A percentile compares a stretch with the other conserved stretches of the same genome.
Conservation (phyloP, 106 monocot species). For the Alisma plantagoaquatica region DNA sequence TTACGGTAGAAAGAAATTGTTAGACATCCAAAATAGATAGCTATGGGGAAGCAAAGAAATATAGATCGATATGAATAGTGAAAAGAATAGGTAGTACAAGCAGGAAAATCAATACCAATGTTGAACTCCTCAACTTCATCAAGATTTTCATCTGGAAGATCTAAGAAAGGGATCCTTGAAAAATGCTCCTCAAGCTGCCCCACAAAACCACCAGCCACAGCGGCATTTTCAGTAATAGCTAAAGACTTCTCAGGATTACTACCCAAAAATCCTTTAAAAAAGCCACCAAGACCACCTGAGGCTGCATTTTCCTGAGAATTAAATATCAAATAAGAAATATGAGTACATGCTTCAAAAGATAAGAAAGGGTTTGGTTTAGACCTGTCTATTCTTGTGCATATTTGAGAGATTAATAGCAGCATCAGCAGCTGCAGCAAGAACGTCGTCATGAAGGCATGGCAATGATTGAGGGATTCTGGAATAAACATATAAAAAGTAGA, state of each 20-base stretch:
- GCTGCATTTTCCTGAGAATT: constrained; percentile 25
- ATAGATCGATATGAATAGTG: not conserved
- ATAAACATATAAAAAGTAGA: constrained; percentile 1
- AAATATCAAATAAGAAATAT: not conserved
- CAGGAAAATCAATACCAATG: constrained; percentile 41
- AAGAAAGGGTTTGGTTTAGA: constrained; percentile 2
- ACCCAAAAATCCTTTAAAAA: constrained; percentile 77
- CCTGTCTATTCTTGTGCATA: constrained; percentile 68
- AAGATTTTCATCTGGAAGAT: not conserved
- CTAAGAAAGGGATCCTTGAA: constrained; percentile 41
- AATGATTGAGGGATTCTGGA: constrained; percentile 76
- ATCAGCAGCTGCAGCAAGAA: constrained; percentile 84
- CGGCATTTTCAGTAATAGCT: constrained; percentile 14
- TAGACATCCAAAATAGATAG: no score
- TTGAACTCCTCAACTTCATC: constrained; percentile 33
- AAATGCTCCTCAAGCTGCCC: constrained; percentile 54
- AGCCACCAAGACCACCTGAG: constrained; percentile 53
- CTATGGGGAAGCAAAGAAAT: no score
- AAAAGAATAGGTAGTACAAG: no score
- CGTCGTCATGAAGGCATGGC: constrained; percentile 91
- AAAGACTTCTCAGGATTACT: constrained; percentile 25
- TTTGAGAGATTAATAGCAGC: constrained; percentile 41
- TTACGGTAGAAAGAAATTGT: not conserved
- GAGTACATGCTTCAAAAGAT: not conserved
- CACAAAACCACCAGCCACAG: constrained; percentile 6